Evolutionary conservation across 1,284 basidiomycete genomes (phyloP), one percentile per base, ranked within the genome.

Genomic region (Ceratobasidium papillatum): DNA sequence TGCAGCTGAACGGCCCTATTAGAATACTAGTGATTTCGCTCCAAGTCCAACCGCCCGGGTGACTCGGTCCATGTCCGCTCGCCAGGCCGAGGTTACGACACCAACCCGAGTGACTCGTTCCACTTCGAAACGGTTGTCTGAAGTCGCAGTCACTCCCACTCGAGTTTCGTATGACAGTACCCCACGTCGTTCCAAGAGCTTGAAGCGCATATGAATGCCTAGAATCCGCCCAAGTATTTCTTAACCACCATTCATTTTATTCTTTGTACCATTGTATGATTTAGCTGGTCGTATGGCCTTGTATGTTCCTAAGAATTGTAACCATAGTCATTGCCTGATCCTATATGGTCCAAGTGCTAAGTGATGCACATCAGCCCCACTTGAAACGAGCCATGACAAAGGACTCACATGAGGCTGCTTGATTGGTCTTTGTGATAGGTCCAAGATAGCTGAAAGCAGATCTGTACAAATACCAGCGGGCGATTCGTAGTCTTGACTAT

Each of bases 51-150:
- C 66, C 43, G 27, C n/a, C 12, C 34, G 66, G 36, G 68, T 61
- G 1, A 72, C 68, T 2, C 32, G 68, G 25, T 41, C 68, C 30
- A 59, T 72, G 68, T 56, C 54, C 9, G 43, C 56, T 49, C 56
- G 56, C 45, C 68, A 72, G n/a, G 68, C 43, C 22, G 51, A 72
- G 7, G 54, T 32, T 19, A 54, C 3, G 5, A 54, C 66, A 7
- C 66, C 66, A 1, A 71, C 38, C 4, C 52, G 66, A 17, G 66
- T 71, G 12, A 71, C 66, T 7, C 41, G 66, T 38, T 71, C 66
- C 9, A 52, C 66, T 12, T 71, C 66, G 22, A 71, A 71, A 36
- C 66, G 66, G 11, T 41, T 71, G 25, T 36, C 52, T 27, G 54
- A 71, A 27, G 9, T 54, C n/a, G 52, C 66, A 11, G 43, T 59